Evolutionary conservation across 139 green algal genomes (phyloP).

Genomic region (Chloropicon primus): DNA sequence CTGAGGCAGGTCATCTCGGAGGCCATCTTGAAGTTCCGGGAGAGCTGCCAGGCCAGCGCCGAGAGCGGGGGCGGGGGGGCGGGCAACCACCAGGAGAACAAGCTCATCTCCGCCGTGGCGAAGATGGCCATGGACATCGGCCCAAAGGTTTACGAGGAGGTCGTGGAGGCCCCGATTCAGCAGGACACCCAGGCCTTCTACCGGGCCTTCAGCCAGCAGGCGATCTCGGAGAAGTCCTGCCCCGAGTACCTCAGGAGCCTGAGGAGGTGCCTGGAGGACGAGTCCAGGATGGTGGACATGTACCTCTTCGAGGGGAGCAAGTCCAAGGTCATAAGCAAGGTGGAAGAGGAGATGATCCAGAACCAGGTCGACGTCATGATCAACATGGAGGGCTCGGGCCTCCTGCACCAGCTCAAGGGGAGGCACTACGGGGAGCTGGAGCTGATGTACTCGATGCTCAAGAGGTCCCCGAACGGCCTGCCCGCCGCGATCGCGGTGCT

Average conservation of each 20-base stretch:
- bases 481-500: not conserved
- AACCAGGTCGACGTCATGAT: conserved; percentile 65
- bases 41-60: not conserved
- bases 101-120: not conserved
- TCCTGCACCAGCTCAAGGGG: conserved; percentile 61
- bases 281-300: conserved; percentile 61
- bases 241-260: conserved; percentile 74
- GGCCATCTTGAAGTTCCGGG: not conserved
- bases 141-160: not conserved
- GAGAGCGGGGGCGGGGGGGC: no score
- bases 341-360: conserved; percentile 74
- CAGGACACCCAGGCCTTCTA: conserved; percentile 62
- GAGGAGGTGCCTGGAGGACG: conserved; percentile 71
- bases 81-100: not conserved
- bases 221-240: conserved; percentile 54
- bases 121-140: not conserved
- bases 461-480: conserved; percentile 50
- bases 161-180: not conserved
- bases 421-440: conserved; percentile 69
- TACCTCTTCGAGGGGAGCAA: conserved; percentile 77
- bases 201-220: not conserved
- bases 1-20: not conserved
- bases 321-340: conserved; percentile 35
- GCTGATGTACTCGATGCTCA: conserved; percentile 83
- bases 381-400: conserved; percentile 80